Base-by-base conservation (phyloP, 108 stramenopile genomes). In the Halocafeteria seosinensis region DNA sequence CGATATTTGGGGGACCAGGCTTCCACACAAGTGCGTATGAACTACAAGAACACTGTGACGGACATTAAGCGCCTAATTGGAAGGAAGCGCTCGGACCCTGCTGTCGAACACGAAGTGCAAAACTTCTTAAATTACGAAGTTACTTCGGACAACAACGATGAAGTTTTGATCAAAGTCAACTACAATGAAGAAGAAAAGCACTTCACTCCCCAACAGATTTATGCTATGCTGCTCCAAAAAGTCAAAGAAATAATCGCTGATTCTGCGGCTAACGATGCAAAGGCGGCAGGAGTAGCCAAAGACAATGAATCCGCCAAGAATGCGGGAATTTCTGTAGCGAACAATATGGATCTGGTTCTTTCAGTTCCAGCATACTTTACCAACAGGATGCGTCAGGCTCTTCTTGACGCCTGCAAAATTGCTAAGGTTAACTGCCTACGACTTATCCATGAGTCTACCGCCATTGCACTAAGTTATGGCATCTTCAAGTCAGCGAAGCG, bases 391-490 rank as follows among this genome's bases (percentile, higher is more conserved):
- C 82, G 91, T 63, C 69, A 87, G 27, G 91, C 87, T 37, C 72
- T 98, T 62, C 67, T 91, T 61, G 77, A 79, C 37, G 93, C 89
- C 4, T 89, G 88, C 66, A 79, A 88, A 62, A 87, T 94, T 52
- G 88, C 85, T 5, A 87, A 87, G 31, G 76, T 98, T 24, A 77
- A 85, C 66, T 82, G 88, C 28, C 87, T 92, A 68, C 78, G 91
- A 25, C 73, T 98, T 50, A 88, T 94, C 79, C 87, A 94, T 67
- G 95, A 98, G 75, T 78, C 70, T 63, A 98, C 91, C 6, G 91
- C 95, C 30, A 83, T 83, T 2, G 95, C 95, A 27, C 71, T 94
- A 34, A 85, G 88, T n/a, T 98, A 90, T 75, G 95, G 95, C n/a
- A 92, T 95, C 71, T 98, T 90, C 87, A 90, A 90, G 78, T 85